phyloP scores from a whole-genome alignment of 2,329 filamentous ascomycete genomes.

The Colletotrichum sp. region DNA sequence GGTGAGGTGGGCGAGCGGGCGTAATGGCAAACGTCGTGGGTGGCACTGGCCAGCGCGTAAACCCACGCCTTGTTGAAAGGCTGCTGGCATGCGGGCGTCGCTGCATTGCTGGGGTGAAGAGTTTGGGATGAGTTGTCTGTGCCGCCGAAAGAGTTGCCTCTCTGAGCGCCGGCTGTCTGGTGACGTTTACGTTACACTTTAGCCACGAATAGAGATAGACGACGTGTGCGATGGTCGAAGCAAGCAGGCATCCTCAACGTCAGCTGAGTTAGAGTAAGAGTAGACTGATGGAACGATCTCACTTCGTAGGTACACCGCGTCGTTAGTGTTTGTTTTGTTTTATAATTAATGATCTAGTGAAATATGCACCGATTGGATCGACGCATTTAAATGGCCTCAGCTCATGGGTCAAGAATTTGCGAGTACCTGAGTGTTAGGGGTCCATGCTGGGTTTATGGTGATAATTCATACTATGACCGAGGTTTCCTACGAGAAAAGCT shows the following conservation, averaged over 20 bases:
- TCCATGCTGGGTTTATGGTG: too few species aligned
- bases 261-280: neutral
- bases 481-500: too few species aligned
- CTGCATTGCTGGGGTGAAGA: neutral
- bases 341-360: too few species aligned
- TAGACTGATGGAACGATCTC: neutral
- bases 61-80: neutral
- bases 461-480: too few species aligned
- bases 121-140: neutral
- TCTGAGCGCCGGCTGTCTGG: neutral
- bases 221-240: neutral
- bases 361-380: accelerated
- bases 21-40: neutral
- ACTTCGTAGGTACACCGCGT: accelerated
- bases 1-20: neutral
- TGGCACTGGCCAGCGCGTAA: neutral
- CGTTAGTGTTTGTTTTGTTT: neutral
- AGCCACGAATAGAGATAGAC: neutral
- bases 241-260: neutral
- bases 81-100: neutral
- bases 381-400: neutral
- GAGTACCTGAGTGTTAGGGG: too few species aligned
- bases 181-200: neutral
- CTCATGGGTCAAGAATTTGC: too few species aligned
- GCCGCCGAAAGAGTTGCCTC: neutral